phyloP scores from a whole-genome alignment of 441 rosid species.

The Arabidopsis lyrata region DNA sequence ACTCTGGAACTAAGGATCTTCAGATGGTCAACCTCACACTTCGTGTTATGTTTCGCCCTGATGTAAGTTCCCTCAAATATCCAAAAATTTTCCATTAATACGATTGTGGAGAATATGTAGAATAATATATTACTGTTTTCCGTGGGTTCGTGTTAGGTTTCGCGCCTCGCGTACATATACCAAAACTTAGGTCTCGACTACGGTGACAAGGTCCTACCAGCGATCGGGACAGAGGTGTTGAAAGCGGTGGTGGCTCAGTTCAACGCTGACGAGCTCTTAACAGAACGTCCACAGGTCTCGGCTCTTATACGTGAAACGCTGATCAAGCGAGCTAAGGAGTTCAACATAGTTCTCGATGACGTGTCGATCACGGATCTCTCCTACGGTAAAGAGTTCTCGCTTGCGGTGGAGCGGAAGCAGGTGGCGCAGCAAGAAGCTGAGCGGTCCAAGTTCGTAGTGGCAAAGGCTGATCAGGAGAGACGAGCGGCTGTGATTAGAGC shows the following conservation, averaged over 20 bases:
- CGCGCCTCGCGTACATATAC: conserved; percentile 69
- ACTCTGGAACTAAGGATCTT: conserved; percentile 90
- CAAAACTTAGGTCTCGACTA: conserved; percentile 83
- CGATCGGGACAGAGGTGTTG: conserved; percentile 83
- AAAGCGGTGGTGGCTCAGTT: conserved; percentile 93
- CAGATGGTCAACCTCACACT: conserved; percentile 92
- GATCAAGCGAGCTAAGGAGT: conserved; percentile 72
- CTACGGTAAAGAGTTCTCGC: conserved; percentile 78
- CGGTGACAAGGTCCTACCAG: conserved; percentile 82
- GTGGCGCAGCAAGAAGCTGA: conserved; percentile 96
- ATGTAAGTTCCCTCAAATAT: conserved; percentile 48
- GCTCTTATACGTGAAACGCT: conserved; percentile 72
- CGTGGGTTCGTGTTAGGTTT: conserved; percentile 50
- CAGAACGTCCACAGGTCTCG: conserved; percentile 82
- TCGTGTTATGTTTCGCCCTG: conserved; percentile 83
- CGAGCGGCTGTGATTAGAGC: conserved; percentile 87
- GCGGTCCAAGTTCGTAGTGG: conserved; percentile 75
- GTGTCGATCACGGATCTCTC: conserved; percentile 85
- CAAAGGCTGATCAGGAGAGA: conserved; percentile 93
- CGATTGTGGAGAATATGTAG: not conserved
- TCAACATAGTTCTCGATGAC: conserved; percentile 78
- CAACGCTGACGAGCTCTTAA: conserved; percentile 89
- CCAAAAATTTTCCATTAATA: not conserved
- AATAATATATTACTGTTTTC: not conserved
- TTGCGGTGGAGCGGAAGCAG: conserved; percentile 92